Evolutionary conservation across 257 asterid species (phyloP), one percentile per base, ranked within the genome.

Genomic region (Pogostemon cablin): DNA sequence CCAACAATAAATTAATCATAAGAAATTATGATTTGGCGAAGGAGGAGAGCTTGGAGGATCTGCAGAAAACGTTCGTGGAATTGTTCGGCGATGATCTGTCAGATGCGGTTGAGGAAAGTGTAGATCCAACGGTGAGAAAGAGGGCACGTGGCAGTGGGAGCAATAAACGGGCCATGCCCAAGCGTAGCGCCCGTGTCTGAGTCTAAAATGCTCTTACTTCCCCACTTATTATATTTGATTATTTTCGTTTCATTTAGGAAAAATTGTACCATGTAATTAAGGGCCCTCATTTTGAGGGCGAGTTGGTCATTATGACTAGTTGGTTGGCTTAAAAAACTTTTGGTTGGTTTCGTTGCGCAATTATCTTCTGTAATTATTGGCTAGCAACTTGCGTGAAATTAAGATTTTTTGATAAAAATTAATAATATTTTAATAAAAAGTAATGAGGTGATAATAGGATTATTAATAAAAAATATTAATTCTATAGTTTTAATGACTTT

Each of bases 41-140:
- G 95, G 97, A 85, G 76, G 98, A 90, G 87, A 90, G 93, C 75
- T 12, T 92, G 4, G 98, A 90, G 84, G 98, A 92, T 72, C 84
- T 90, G 71, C 96, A 88, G 83, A 84, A 84, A 72, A 83, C 95
- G 3, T 92, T 92, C 17, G 88, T 88, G 76, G 97, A 92, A 1
- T 79, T 90, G 88, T 92, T 92, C 67, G 98, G 98, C 10, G 89
- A 83, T 10, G 98, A 92, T 83, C 74, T 90, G 69, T 86, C 82
- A 8, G 77, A 73, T 61, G 84, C 82, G 92, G 74, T 79, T 60
- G 67, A 61, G 15, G 81, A 54, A 65, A 62, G 65, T 0, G 77
- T 42, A 15, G 86, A 88, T 82, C 82, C 73, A 35, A 70, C 67
- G 83, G 84, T 53, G 4, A 78, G 75, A 70, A 88, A 81, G 87